Percentiles rank a stretch among this genome's conserved stretches.
phyloP scores from a whole-genome alignment of 2,329 filamentous ascomycete species.

The Fusarium irregulare region DNA sequence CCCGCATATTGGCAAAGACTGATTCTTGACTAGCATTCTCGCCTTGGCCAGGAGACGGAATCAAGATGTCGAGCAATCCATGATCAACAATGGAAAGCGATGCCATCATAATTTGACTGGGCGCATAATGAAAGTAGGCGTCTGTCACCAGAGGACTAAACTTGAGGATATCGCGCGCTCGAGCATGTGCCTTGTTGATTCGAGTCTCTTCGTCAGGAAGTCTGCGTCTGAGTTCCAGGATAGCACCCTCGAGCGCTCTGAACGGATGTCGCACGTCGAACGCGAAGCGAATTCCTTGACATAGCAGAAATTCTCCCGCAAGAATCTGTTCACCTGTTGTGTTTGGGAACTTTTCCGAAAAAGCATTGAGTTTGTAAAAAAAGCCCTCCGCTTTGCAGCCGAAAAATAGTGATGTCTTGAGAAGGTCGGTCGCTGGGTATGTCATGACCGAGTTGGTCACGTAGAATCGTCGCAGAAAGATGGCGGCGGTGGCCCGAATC shows the following conservation, averaged over 20 bases:
- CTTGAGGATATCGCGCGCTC: conserved; percentile 78
- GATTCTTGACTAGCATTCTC: conserved; percentile 43
- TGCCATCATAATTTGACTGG: conserved; percentile 91
- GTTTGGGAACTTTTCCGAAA: conserved; percentile 75
- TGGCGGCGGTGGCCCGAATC: conserved; percentile 76
- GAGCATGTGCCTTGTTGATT: conserved; percentile 73
- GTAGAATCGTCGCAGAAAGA: conserved; percentile 95
- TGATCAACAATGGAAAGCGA: conserved; percentile 81
- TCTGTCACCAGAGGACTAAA: conserved; percentile 88
- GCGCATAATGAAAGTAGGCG: conserved; percentile 96
- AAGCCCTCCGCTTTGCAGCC: conserved; percentile 92
- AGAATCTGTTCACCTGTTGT: conserved; percentile 84
- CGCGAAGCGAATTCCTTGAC: conserved; percentile 91
- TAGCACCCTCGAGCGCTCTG: conserved; percentile 84
- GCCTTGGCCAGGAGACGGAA: conserved; percentile 54
- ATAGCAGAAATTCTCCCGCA: conserved; percentile 90
- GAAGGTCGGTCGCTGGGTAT: conserved; percentile 89
- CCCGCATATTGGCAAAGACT: conserved; percentile 48
- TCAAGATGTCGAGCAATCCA: conserved; percentile 64
- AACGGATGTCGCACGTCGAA: conserved; percentile 94
- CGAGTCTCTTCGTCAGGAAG: conserved; percentile 68
- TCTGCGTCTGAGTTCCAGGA: conserved; percentile 82
- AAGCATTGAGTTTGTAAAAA: conserved; percentile 73
- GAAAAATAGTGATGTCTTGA: conserved; percentile 91
- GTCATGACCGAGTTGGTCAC: conserved; percentile 96